Evolutionary conservation across 805 yeast species (phyloP).

Genomic region (Kodamaea jinghongensis): DNA sequence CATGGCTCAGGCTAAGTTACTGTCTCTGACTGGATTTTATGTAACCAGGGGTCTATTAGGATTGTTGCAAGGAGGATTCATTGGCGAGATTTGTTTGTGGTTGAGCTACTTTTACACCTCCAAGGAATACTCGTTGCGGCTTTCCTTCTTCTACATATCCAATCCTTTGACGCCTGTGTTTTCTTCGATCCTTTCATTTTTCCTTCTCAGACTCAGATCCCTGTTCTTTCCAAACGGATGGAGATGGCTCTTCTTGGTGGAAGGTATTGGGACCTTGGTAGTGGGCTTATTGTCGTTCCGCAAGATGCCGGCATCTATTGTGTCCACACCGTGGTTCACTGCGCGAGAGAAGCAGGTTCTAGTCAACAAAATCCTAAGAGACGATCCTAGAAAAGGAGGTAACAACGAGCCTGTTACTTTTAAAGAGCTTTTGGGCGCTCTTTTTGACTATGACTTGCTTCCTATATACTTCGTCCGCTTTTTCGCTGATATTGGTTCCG

Average conservation of each 20-base stretch:
- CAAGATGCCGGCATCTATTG: conserved; percentile 31
- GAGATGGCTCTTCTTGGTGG: conserved; percentile 66
- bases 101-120: conserved; percentile 35
- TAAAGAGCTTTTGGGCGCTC: conserved; percentile 36
- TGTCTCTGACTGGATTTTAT: conserved; percentile 22
- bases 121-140: conserved; percentile 25
- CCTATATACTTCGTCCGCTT: conserved; percentile 19
- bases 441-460: conserved; percentile 33
- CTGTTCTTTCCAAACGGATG: conserved; percentile 49
- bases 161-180: conserved; percentile 19
- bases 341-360: conserved; percentile 52
- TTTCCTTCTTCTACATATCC: conserved; percentile 24
- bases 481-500: conserved; percentile 13
- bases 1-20: conserved; percentile 25
- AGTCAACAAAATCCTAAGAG: conserved; percentile 57
- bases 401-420: conserved; percentile 52
- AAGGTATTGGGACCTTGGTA: conserved; percentile 54
- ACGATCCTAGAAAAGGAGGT: conserved; percentile 61
- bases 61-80: conserved; percentile 34
- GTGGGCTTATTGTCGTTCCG: conserved; percentile 48
- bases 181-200: conserved; percentile 21
- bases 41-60: conserved; percentile 32
- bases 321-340: conserved; percentile 44
- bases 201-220: conserved; percentile 32
- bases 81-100: conserved; percentile 31